These are phyloP conservation scores for Priceomyces melissophilus DNA, from an alignment of 805 yeast genomes.

Conservation along the genomic window DNA sequence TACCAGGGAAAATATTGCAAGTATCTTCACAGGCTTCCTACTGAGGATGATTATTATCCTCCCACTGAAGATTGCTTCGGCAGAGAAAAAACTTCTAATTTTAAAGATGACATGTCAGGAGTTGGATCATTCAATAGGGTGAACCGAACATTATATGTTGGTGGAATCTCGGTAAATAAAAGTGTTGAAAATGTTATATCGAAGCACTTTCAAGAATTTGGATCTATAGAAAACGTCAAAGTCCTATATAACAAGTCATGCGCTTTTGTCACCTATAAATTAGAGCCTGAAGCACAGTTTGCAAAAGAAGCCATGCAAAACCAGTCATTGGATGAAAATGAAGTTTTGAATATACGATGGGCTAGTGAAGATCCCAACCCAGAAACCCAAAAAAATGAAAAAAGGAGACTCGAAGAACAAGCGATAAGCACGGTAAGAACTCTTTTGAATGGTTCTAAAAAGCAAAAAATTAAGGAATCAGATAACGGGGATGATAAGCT, in stretches of 20 bases:
- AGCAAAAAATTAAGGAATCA: constrained; percentile 7
- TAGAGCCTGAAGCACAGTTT: constrained; percentile 81
- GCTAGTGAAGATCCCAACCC: constrained; percentile 89
- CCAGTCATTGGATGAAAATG: constrained; percentile 64
- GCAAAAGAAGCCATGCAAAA: constrained; percentile 93
- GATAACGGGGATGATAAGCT: neutral
- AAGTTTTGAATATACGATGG: constrained; percentile 75
- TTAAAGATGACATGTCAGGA: constrained; percentile 92
- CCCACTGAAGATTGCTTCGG: constrained; percentile 88
- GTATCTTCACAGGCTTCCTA: constrained; percentile 76
- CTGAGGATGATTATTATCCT: constrained; percentile 51
- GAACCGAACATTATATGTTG: constrained; percentile 78
- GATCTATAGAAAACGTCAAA: constrained; percentile 65
- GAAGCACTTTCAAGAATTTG: constrained; percentile 66
- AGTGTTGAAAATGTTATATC: constrained; percentile 33
- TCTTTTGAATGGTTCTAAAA: constrained; percentile 27
- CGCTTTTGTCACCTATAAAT: constrained; percentile 71
- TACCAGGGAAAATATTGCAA: constrained; percentile 72
- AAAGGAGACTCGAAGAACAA: constrained; percentile 46
- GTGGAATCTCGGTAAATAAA: constrained; percentile 46
- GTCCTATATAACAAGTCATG: constrained; percentile 60
- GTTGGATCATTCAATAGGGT: constrained; percentile 71
- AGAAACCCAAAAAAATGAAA: constrained; percentile 47
- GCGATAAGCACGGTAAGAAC: constrained; percentile 53
- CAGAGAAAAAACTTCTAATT: constrained; percentile 75